Evolutionary conservation across 345 rosid species (phyloP), one percentile per base, ranked within the genome.

Genomic region (Murraya koenigii): DNA sequence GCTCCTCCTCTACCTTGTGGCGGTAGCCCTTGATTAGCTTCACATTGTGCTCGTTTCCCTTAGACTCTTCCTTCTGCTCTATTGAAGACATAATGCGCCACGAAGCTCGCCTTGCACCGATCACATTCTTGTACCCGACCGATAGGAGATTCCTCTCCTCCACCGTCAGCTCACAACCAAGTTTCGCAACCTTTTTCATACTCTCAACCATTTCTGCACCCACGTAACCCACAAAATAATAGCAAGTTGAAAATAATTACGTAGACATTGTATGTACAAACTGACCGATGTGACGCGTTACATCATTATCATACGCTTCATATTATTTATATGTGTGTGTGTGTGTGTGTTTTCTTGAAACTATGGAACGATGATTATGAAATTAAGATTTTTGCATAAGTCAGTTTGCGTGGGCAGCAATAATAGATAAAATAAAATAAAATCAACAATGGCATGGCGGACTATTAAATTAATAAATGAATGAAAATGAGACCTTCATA

Each of bases 41-140:
- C 66, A 92, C 99, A 61, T 96, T 91, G 64, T 91, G 82, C 38
- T 96, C 97, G 60, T 92, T 94, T 66, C 98, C 97, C 80, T 93
- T 93, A 0, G 95, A 87, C 84, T 95, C 98, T 80, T 95, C 98
- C 85, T 92, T 95, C 85, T 95, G 99, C 84, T 92, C 95, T 33
- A 95, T 95, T 0, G 99, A 95, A 58, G 99, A 93, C 99, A 95
- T 93, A 55, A 95, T 95, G 60, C 98, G 88, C 98, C 98, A 95
- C 0, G 98, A 95, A 56, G 98, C 98, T 61, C 99, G 77, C 77
- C 99, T 82, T 10, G 98, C 98, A 8, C 98, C 98, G 17, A 95
- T 95, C 63, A 96, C 99, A 75, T 92, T 92, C 74, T 93, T 96
- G 89, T 96, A 96, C 14, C 98, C 99, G 28, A 96, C 98, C 0